Evolutionary conservation across 2,329 filamentous ascomycete species (phyloP), one percentile per base, ranked within the genome.

Genomic region (Cladobotryum protrusum): DNA sequence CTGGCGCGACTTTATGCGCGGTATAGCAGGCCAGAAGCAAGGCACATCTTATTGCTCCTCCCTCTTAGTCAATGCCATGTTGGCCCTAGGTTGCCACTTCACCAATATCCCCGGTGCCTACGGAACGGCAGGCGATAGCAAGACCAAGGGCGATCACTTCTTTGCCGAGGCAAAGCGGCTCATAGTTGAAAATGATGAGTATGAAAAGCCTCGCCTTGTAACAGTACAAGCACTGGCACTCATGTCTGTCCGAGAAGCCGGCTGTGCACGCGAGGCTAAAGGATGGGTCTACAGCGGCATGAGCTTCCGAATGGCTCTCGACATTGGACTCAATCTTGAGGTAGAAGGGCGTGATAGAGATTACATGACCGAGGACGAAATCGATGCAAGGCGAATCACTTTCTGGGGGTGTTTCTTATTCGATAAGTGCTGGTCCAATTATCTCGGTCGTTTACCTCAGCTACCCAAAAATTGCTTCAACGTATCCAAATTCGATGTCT

Each of bases 351-450:
- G 89, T 52, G 79, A 78, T 51, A 76, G 72, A 51, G 75, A 78
- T 45, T 68, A 73, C 24, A 76, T 92, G 56, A 82, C 83, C 53
- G 89, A 96, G 51, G 79, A 87, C 43, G 92, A 96, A 66, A 80
- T 95, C 36, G 93, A 99, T 68, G 91, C 90, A 3, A 78, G 93
- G 36, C 79, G 88, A 47, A 85, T 97, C 39, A 97, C 93, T 0
- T 97, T 96, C 63, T 97, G 93, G 93, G 93, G 93, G 6, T 96
- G 91, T 65, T 97, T 93, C 67, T 71, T 96, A n/a, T 95, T 97
- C 65, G 93, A 99, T 72, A 97, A 96, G 76, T 95, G 89, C 67
- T 97, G 92, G 91, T 96, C 91, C 45, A 97, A 96, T 65, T 97
- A 97, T 60, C 79, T 97, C 20, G 92, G 93, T 43, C 85, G 93